These are phyloP conservation scores for Cotoneaster glaucophyllus DNA, from an alignment of 306 rosid species.

Conservation along the genomic window DNA sequence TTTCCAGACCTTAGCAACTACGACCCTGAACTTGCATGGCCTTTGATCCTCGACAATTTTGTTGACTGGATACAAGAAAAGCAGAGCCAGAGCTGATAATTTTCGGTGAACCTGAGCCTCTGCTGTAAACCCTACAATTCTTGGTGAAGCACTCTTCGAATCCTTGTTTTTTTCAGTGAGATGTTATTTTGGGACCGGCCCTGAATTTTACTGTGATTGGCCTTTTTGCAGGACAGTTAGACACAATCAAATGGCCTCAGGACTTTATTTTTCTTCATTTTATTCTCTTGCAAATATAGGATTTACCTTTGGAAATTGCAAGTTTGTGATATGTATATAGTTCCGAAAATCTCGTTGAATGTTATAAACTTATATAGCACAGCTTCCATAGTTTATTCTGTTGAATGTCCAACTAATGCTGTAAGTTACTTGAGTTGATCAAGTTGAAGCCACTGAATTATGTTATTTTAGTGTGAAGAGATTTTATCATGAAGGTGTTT, in stretches of 20 bases:
- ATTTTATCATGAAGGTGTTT: constrained; percentile 7
- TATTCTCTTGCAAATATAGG: constrained; percentile 8
- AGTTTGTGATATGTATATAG: constrained; percentile 20
- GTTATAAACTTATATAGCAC: background rate
- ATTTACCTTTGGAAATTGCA: constrained; percentile 5
- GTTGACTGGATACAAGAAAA: constrained; percentile 82
- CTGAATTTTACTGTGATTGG: background rate
- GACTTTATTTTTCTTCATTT: background rate
- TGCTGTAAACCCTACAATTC: constrained; percentile 29
- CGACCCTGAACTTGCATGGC: constrained; percentile 93
- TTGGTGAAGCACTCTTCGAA: constrained; percentile 19
- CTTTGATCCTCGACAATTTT: constrained; percentile 89
- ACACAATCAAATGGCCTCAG: constrained; percentile 27
- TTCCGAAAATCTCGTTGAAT: constrained; percentile 20
- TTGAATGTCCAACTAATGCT: background rate
- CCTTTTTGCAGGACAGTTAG: constrained; percentile 43
- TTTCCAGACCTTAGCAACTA: constrained; percentile 63
- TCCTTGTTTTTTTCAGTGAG: background rate
- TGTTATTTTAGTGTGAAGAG: background rate
- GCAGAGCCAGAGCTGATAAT: constrained; percentile 28
- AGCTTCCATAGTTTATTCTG: background rate
- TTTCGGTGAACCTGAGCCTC: constrained; percentile 31
- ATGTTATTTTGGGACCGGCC: background rate
- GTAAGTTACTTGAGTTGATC: constrained; percentile 1
- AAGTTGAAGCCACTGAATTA: background rate